Conservation (phyloP, 352 stramenopile species). For the Globisporangium uncinulatum region DNA sequence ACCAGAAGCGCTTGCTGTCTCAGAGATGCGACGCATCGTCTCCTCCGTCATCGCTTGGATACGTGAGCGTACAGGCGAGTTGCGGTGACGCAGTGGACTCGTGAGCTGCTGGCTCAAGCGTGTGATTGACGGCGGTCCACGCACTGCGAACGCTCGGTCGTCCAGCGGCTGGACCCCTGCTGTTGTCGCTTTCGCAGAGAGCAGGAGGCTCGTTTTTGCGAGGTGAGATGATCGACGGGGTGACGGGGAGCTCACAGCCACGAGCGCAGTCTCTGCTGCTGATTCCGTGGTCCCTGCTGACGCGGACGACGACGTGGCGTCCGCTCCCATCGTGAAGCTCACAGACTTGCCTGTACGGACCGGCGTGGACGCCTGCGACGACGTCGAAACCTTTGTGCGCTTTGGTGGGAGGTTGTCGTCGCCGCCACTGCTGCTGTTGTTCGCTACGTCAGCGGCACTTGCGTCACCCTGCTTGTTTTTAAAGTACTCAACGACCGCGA, state of each 20-base stretch:
- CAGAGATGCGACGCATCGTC: constrained; percentile 13
- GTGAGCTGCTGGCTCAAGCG: constrained; percentile 15
- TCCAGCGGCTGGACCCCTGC: constrained; percentile 13
- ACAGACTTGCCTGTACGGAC: constrained; percentile 1
- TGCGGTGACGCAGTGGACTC: constrained; percentile 18
- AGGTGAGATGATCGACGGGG: constrained; percentile 6
- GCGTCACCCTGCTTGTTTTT: constrained; percentile 42
- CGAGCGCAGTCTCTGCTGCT: not conserved
- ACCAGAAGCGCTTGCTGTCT: constrained; percentile 1
- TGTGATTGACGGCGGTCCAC: constrained; percentile 13
- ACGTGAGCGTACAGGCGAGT: constrained; percentile 12
- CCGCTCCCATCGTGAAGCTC: constrained; percentile 1
- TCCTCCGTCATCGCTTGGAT: constrained; percentile 17
- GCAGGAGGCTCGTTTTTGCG: constrained; percentile 3
- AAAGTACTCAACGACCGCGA: constrained; percentile 69
- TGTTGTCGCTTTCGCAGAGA: constrained; percentile 8
- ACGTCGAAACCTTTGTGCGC: constrained; percentile 8
- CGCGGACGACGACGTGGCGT: not conserved
- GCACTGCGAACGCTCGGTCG: constrained; percentile 11
- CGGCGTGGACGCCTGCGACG: not conserved
- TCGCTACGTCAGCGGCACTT: not conserved
- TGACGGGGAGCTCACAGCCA: constrained; percentile 8
- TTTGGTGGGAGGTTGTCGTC: constrained; percentile 4
- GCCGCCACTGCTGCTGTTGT: constrained; percentile 2
- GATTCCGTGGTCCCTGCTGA: not conserved